These are phyloP conservation scores for Phialocephala subalpina DNA, from an alignment of 2,329 filamentous ascomycete genomes.

Conservation along the genomic window DNA sequence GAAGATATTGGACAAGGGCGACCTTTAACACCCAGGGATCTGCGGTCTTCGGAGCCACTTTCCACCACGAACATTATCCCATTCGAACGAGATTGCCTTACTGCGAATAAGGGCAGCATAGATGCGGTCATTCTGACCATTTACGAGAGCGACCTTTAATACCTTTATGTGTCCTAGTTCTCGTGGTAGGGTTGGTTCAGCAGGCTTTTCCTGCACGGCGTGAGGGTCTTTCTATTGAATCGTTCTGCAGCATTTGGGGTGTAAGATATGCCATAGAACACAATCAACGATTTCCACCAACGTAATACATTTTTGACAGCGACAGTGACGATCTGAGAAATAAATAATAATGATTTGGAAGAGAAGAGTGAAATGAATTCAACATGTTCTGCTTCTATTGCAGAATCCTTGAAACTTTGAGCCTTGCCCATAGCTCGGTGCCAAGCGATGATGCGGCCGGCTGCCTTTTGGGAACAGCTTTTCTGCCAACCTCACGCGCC, in stretches of 20 bases:
- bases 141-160: conserved; percentile 44
- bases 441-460: conserved; percentile 19
- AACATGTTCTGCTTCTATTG: not conserved
- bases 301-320: not conserved
- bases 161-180: conserved; percentile 43
- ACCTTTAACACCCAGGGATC: conserved; percentile 26
- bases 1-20: conserved; percentile 27
- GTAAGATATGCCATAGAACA: conserved; percentile 48
- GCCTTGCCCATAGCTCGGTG: conserved; percentile 31
- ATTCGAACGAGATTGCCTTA: conserved; percentile 34
- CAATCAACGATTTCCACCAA: conserved; percentile 23
- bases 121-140: conserved; percentile 33
- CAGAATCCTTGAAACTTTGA: conserved; percentile 35
- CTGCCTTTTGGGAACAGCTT: conserved; percentile 30
- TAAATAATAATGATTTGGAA: not conserved
- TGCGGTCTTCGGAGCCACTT: conserved; percentile 17
- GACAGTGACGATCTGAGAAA: not conserved
- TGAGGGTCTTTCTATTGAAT: conserved; percentile 40
- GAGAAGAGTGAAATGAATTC: not conserved
- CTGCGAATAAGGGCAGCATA: conserved; percentile 29
- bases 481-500: conserved; percentile 31
- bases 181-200: conserved; percentile 38
- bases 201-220: conserved; percentile 42
- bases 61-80: conserved; percentile 28
- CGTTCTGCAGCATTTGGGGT: conserved; percentile 45